Base-by-base conservation (phyloP, 2,329 filamentous ascomycete species). In the Aspergillus bombycis region DNA sequence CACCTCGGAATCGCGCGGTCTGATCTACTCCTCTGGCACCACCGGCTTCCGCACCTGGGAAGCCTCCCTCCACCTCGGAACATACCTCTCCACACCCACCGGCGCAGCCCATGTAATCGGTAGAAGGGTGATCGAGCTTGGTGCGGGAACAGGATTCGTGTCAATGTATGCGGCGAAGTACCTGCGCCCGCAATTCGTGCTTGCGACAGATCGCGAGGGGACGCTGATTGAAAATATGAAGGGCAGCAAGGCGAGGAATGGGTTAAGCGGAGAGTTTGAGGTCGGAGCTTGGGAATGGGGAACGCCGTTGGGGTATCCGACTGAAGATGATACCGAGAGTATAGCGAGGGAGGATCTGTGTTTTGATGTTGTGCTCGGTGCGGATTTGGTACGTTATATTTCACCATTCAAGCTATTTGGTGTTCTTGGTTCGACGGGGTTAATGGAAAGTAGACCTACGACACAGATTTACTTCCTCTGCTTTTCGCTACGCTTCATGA, bases 1-100 rank as follows among this genome's bases (percentile, higher is more conserved):
- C 67, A 81, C 68, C 55, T 89, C 68, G 83, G 86, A 66, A 77
- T 89, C 60, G 75, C 88, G 65, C 82, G 89, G 76, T 75, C 81
- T 75, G 76, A 86, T 71, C 78, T 84, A 72, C 71, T 87, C 85
- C 5, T 85, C 85, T 7, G 84, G 86, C 11, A 89, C 86, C 1
- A 91, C 89, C 0, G 89, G 89, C 0, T 85, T 88, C 56, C 83
- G 89, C 43, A 91, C 89, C 3, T 91, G 89, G 89, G 89, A 91
- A 76, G 89, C 87, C 5, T 86, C 88, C 8, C 78, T 91, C 4
- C 85, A 89, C 68, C 82, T 91, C 1, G 88, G 83, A 11, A 82
- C 85, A 2, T 91, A 86, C 71, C 80, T 91, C 3, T 75, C 83
- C 16, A 81, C 74, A 6, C 70, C 77, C 5, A 55, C 71, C 12